Percentiles rank a stretch among this genome's conserved stretches.
These are phyloP conservation scores for Pistacia vera DNA, from an alignment of 345 rosid species.

Conservation along the genomic window DNA sequence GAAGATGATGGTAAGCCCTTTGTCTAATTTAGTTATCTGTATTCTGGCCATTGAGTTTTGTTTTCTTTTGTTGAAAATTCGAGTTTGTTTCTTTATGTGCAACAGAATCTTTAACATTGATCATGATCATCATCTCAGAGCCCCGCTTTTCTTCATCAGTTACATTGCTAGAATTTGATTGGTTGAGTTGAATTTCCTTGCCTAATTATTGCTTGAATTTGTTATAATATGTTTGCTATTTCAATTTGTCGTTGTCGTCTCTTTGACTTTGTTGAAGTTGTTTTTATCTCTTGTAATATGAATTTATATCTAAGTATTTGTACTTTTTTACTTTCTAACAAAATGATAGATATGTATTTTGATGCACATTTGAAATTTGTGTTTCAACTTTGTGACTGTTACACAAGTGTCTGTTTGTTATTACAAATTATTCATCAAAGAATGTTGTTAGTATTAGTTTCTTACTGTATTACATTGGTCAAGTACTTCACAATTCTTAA, in stretches of 20 bases:
- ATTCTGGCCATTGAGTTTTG: neutral
- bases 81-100: conserved; percentile 4
- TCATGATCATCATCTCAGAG: neutral
- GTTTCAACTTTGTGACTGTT: conserved; percentile 4
- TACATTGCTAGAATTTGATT: neutral
- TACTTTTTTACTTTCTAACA: neutral
- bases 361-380: neutral
- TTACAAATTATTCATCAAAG: neutral
- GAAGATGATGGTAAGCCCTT: conserved; percentile 81
- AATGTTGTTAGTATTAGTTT: neutral
- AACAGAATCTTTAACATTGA: neutral
- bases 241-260: neutral
- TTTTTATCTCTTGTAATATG: neutral
- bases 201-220: too few species aligned
- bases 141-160: neutral
- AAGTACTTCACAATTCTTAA: neutral
- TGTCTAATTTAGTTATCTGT: neutral
- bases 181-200: neutral
- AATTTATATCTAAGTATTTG: neutral
- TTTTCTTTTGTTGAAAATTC: neutral
- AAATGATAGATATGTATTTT: neutral
- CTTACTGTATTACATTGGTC: neutral
- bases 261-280: neutral
- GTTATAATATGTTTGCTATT: neutral
- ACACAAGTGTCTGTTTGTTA: neutral